A percentile compares a stretch with the other conserved stretches of the same genome.
Evolutionary conservation across 2,329 filamentous ascomycete species (phyloP).

Genomic region (Berkeleyomyces rouxiae): DNA sequence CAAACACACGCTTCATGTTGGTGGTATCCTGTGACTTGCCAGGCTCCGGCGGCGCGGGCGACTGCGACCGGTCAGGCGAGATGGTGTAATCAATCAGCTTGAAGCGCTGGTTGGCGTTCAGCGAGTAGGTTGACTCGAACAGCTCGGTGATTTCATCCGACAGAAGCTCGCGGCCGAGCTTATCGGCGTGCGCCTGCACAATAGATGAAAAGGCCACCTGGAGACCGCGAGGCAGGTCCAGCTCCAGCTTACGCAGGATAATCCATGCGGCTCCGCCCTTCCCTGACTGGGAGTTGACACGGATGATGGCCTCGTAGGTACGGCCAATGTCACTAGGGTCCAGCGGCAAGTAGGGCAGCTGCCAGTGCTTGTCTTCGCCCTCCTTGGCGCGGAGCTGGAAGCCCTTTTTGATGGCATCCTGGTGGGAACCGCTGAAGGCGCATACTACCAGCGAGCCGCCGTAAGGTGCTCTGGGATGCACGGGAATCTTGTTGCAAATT

Average conservation of each 20-base stretch:
- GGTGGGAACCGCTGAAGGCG: slow-evolving; percentile 81
- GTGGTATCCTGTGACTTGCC: slow-evolving; percentile 62
- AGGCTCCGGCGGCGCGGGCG: slow-evolving; percentile 48
- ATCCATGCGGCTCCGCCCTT: slow-evolving; percentile 94
- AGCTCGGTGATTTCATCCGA: slow-evolving; percentile 69
- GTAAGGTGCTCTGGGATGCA: slow-evolving; percentile 80
- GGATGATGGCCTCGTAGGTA: slow-evolving; percentile 95
- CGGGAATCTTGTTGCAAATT: slow-evolving; percentile 83
- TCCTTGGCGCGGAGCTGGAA: slow-evolving; percentile 53
- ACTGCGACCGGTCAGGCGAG: slow-evolving; percentile 61
- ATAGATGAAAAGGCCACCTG: slow-evolving; percentile 82
- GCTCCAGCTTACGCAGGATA: slow-evolving; percentile 71
- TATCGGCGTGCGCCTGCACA: slow-evolving; percentile 68
- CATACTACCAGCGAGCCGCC: slow-evolving; percentile 82
- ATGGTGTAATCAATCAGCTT: slow-evolving; percentile 84
- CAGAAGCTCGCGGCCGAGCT: slow-evolving; percentile 66
- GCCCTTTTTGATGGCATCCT: slow-evolving; percentile 92
- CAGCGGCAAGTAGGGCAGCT: slow-evolving; percentile 80
- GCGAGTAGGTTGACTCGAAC: slow-evolving; percentile 80
- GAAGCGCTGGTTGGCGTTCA: slow-evolving; percentile 59
- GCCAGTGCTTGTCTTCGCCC: slow-evolving; percentile 53
- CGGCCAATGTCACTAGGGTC: slow-evolving; percentile 87
- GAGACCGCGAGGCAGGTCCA: slow-evolving; percentile 82
- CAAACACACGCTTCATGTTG: slow-evolving; percentile 67
- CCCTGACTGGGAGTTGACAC: slow-evolving; percentile 90